Conservation (phyloP, 2,329 filamentous ascomycete genomes). For the Nemania bipapillata region DNA sequence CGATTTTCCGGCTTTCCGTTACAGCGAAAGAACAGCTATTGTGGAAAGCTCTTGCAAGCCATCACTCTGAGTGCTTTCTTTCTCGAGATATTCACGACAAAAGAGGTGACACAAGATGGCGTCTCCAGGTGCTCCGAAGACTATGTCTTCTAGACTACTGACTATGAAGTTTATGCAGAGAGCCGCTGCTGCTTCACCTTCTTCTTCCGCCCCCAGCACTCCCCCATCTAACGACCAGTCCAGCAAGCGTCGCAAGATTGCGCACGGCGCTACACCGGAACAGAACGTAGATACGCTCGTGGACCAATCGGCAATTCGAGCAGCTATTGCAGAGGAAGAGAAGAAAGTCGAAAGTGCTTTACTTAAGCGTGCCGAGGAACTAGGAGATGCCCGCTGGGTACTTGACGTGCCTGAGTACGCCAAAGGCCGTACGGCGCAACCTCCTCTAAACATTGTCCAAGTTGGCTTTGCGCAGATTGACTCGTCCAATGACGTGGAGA, state of each 20-base stretch:
- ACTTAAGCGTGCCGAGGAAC: slow-evolving; percentile 69
- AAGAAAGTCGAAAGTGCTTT: slow-evolving; percentile 70
- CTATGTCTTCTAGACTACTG: slow-evolving; percentile 86
- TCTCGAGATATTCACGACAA: slow-evolving; percentile 4
- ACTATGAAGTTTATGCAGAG: slow-evolving; percentile 99
- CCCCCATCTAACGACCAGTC: slow-evolving; percentile 62
- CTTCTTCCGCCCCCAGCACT: slow-evolving; percentile 55
- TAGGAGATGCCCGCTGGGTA: slow-evolving; percentile 80
- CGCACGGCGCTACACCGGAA: slow-evolving; percentile 49
- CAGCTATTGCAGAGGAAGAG: slow-evolving; percentile 74
- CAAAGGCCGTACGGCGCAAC: slow-evolving; percentile 49
- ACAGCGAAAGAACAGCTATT: neutral
- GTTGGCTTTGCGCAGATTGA: slow-evolving; percentile 64
- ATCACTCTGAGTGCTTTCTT: neutral
- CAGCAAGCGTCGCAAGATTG: slow-evolving; percentile 72
- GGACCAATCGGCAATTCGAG: slow-evolving; percentile 70
- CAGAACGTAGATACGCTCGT: slow-evolving; percentile 58
- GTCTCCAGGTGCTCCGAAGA: slow-evolving; percentile 69
- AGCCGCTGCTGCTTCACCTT: slow-evolving; percentile 73
- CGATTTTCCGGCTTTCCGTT: neutral
- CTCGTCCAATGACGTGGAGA: slow-evolving; percentile 42
- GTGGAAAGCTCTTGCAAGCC: neutral
- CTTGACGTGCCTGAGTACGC: slow-evolving; percentile 64
- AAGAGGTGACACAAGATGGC: slow-evolving; percentile 53
- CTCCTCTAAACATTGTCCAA: slow-evolving; percentile 68